These are phyloP conservation scores for Leccinum boreale DNA, from an alignment of 768 basidiomycete genomes.

Conservation along the genomic window DNA sequence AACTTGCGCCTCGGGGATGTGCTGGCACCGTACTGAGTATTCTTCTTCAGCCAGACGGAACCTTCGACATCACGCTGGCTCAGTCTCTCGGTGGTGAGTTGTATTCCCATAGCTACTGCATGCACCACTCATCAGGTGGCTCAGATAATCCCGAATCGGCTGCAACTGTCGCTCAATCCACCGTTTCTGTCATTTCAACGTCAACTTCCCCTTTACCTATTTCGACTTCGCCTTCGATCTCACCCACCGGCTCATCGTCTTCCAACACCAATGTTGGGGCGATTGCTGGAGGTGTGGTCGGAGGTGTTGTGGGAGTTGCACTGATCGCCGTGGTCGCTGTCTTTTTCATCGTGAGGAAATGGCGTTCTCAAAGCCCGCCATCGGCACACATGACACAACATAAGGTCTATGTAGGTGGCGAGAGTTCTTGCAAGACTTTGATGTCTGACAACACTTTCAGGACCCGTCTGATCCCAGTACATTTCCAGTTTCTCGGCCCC, in stretches of 20 bases:
- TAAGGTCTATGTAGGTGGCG: constrained; percentile 29
- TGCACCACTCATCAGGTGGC: too few relatives aligned
- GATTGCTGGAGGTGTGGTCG: constrained; percentile 62
- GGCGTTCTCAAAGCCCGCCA: constrained; percentile 21
- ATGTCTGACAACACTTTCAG: constrained; percentile 16
- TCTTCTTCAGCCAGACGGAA: constrained; percentile 30
- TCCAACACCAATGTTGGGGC: constrained; percentile 42
- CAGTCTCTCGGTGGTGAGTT: constrained; percentile 8
- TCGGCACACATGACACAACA: constrained; percentile 24
- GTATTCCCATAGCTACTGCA: too few relatives aligned
- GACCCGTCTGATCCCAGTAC: constrained; percentile 37
- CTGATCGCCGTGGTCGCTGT: constrained; percentile 37
- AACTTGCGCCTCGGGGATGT: not conserved
- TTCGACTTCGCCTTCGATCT: constrained; percentile 4
- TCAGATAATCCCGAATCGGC: constrained; percentile 44
- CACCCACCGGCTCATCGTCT: constrained; percentile 2
- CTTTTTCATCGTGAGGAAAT: constrained; percentile 37
- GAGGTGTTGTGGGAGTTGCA: constrained; percentile 54
- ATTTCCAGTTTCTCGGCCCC: constrained; percentile 31
- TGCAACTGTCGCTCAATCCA: constrained; percentile 30
- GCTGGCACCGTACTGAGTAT: constrained; percentile 1
- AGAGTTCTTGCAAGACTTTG: not conserved
- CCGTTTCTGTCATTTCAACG: constrained; percentile 11
- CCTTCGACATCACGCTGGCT: constrained; percentile 40
- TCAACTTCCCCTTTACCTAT: constrained; percentile 16